These are phyloP conservation scores for Aaosphaeria arxii DNA, from an alignment of 2,329 filamentous ascomycete genomes.

Conservation along the genomic window DNA sequence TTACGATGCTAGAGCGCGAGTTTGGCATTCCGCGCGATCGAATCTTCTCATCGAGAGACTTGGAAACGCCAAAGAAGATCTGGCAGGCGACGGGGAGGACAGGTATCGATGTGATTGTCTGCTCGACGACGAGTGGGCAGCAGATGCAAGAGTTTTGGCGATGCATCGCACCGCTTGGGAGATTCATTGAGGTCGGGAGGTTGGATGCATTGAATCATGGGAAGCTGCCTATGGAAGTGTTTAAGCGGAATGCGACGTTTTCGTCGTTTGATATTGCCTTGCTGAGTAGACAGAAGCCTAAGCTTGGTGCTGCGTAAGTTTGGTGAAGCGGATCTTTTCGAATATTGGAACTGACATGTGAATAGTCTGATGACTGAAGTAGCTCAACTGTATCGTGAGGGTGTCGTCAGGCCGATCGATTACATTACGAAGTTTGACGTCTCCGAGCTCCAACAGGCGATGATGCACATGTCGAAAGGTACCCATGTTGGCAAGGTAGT, in stretches of 20 bases:
- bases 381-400: constrained; percentile 1
- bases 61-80: constrained; percentile 1
- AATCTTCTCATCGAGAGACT: constrained; percentile 31
- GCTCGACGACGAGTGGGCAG: constrained; percentile 38
- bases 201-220: constrained; percentile 5
- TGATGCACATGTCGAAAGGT: constrained; percentile 32
- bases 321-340: too few relatives aligned
- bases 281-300: neutral
- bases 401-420: constrained; percentile 6
- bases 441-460: constrained; percentile 19
- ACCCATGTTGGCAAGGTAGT: constrained; percentile 42
- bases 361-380: neutral
- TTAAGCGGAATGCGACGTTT: constrained; percentile 8
- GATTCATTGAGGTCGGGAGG: constrained; percentile 19
- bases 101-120: constrained; percentile 33
- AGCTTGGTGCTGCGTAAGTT: neutral
- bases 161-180: constrained; percentile 37
- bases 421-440: constrained; percentile 15
- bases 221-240: constrained; percentile 10
- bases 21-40: constrained; percentile 18
- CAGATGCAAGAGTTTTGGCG: constrained; percentile 10
- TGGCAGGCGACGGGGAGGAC: constrained; percentile 11
- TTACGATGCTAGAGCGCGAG: constrained; percentile 7
- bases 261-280: constrained; percentile 9
- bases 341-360: neutral